Conservation (phyloP, 2,329 filamentous ascomycete species). For the Lecanicillium sp. region DNA sequence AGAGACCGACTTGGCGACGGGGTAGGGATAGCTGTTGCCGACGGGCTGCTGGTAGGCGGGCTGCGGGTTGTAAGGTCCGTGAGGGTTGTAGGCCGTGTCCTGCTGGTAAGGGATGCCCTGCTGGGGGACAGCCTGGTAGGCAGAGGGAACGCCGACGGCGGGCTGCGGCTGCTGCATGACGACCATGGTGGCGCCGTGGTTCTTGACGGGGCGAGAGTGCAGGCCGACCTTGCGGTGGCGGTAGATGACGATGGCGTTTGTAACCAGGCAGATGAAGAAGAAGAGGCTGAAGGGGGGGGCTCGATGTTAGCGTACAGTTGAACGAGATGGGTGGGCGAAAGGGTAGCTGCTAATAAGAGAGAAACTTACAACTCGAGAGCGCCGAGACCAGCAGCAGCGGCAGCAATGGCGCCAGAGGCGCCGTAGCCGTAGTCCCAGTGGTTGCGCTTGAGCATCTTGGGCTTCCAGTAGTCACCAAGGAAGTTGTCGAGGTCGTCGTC, state of each 20-base stretch:
- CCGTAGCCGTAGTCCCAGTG: conserved; percentile 1
- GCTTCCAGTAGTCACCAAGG: background rate
- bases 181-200: conserved; percentile 3
- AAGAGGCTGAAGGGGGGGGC: conserved; percentile 26
- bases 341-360: accelerated
- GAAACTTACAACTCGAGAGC: conserved; percentile 34
- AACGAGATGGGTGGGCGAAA: background rate
- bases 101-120: conserved; percentile 10
- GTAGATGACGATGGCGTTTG: conserved; percentile 32
- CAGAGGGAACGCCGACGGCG: background rate
- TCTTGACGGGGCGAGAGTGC: conserved; percentile 24
- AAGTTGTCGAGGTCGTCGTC: conserved; percentile 3
- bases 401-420: conserved; percentile 20
- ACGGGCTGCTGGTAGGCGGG: conserved; percentile 11
- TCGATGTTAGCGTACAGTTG: background rate
- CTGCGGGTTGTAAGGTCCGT: conserved; percentile 7
- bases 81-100: conserved; percentile 12
- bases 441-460: background rate
- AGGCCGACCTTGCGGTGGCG: conserved; percentile 36
- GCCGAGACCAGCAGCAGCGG: conserved; percentile 31
- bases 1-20: conserved; percentile 1
- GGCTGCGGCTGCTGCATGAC: conserved; percentile 6
- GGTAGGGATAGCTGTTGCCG: conserved; percentile 1
- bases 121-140: conserved; percentile 12
- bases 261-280: conserved; percentile 31